These are phyloP conservation scores for Thalassiosira exigua DNA, from an alignment of 352 stramenopile genomes.

Conservation along the genomic window DNA sequence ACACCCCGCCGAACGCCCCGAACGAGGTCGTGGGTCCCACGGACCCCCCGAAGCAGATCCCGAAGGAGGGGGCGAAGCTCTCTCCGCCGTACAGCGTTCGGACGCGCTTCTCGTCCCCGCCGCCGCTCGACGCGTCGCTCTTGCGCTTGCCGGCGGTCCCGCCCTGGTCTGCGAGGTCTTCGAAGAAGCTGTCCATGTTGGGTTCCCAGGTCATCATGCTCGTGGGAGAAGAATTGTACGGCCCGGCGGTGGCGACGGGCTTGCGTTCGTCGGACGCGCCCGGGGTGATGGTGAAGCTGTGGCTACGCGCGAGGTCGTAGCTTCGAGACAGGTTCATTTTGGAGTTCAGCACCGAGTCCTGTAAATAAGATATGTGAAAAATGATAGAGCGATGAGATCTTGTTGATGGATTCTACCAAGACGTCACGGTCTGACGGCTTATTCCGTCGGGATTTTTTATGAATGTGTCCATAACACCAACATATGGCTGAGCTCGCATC, in stretches of 20 bases:
- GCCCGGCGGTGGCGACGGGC: neutral
- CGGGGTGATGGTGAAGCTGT: conserved; percentile 12
- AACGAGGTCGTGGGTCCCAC: conserved; percentile 4
- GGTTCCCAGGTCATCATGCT: too few species aligned
- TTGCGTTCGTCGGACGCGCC: neutral
- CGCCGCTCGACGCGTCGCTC: neutral
- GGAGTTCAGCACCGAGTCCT: conserved; percentile 3
- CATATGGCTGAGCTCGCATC: too few species aligned
- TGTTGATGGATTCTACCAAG: too few species aligned
- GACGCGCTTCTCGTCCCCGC: neutral
- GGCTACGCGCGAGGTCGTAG: neutral
- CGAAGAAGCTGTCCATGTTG: conserved; percentile 1
- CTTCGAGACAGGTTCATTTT: neutral
- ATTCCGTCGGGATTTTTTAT: too few species aligned
- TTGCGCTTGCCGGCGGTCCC: neutral
- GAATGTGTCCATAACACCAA: too few species aligned
- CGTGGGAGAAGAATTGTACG: neutral
- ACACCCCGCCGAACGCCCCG: neutral
- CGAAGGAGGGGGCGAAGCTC: neutral
- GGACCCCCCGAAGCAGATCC: too few species aligned
- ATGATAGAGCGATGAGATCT: too few species aligned
- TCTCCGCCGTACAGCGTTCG: neutral
- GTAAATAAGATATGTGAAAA: neutral
- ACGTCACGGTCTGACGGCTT: too few species aligned
- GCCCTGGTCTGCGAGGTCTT: neutral